Conservation (phyloP, 1,139 yeast genomes). For the Arxiozyma telluris region DNA sequence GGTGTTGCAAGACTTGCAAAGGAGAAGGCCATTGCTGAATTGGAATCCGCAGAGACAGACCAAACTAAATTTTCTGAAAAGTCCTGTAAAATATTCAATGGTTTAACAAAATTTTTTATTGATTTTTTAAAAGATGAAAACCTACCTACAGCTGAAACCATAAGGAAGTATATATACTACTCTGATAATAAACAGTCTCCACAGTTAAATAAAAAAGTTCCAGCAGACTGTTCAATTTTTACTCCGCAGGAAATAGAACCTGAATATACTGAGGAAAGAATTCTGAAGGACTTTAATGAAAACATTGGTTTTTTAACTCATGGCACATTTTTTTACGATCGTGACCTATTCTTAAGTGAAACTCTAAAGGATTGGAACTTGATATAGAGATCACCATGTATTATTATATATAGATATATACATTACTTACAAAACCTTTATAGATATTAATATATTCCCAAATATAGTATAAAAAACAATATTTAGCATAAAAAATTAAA, state of each 20-base stretch:
- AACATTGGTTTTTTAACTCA: neutral
- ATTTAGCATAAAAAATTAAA: too few relatives aligned
- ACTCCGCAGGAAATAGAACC: neutral
- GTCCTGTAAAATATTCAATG: conserved; percentile 4
- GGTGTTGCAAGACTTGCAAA: neutral
- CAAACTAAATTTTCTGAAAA: neutral
- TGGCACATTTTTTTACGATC: conserved; percentile 10
- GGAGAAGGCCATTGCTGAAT: neutral
- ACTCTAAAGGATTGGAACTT: conserved; percentile 2
- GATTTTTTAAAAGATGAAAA: conserved; percentile 4
- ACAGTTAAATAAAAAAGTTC: neutral
- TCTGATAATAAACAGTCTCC: neutral
- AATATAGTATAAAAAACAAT: neutral
- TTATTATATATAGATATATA: neutral
- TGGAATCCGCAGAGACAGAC: neutral
- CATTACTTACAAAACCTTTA: neutral
- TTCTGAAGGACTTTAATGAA: neutral
- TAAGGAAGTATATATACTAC: neutral
- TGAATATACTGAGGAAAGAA: neutral
- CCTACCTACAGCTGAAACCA: neutral
- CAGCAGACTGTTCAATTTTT: neutral
- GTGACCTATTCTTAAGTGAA: conserved; percentile 5
- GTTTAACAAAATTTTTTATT: conserved; percentile 2
- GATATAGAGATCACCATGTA: neutral
- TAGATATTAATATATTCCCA: neutral